These are phyloP conservation scores for Aspergillus proliferans DNA, from an alignment of 2,329 filamentous ascomycete species.

Conservation along the genomic window DNA sequence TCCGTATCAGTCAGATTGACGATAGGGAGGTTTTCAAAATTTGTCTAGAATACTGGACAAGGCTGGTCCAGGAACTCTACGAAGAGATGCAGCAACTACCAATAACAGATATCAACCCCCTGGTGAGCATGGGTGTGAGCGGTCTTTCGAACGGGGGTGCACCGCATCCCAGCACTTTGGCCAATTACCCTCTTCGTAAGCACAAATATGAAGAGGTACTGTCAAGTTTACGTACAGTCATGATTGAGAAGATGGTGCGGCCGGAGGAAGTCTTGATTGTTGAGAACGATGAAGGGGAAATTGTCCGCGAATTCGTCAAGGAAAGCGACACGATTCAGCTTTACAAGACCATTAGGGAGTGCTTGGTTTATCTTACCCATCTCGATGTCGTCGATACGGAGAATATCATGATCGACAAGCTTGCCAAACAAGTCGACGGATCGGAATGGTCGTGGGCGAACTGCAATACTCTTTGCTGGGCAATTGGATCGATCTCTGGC, in stretches of 20 bases:
- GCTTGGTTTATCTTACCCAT: slow-evolving; percentile 93
- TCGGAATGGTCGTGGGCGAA: slow-evolving; percentile 99
- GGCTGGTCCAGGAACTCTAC: slow-evolving; percentile 93
- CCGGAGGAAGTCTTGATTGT: slow-evolving; percentile 97
- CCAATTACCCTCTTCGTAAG: slow-evolving; percentile 89
- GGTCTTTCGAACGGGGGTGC: slow-evolving; percentile 73
- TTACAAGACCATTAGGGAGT: slow-evolving; percentile 98
- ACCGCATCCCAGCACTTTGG: slow-evolving; percentile 74
- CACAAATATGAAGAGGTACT: slow-evolving; percentile 96
- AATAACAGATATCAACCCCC: slow-evolving; percentile 84
- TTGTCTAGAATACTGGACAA: slow-evolving; percentile 97
- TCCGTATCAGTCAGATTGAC: slow-evolving; percentile 96
- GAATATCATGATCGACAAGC: slow-evolving; percentile 98
- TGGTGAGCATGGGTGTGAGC: slow-evolving; percentile 69
- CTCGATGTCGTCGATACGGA: slow-evolving; percentile 96
- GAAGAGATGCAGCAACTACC: slow-evolving; percentile 98
- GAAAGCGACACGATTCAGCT: slow-evolving; percentile 98
- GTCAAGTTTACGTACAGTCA: slow-evolving; percentile 88
- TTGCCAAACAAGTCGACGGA: slow-evolving; percentile 89
- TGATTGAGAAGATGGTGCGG: slow-evolving; percentile 99
- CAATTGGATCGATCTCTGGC: slow-evolving; percentile 94
- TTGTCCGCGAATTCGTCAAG: slow-evolving; percentile 98
- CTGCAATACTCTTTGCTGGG: slow-evolving; percentile 99
- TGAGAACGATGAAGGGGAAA: slow-evolving; percentile 99
- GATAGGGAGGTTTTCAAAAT: slow-evolving; percentile 99